Evolutionary conservation across 345 rosid genomes (phyloP).

Genomic region (Citrus medica): DNA sequence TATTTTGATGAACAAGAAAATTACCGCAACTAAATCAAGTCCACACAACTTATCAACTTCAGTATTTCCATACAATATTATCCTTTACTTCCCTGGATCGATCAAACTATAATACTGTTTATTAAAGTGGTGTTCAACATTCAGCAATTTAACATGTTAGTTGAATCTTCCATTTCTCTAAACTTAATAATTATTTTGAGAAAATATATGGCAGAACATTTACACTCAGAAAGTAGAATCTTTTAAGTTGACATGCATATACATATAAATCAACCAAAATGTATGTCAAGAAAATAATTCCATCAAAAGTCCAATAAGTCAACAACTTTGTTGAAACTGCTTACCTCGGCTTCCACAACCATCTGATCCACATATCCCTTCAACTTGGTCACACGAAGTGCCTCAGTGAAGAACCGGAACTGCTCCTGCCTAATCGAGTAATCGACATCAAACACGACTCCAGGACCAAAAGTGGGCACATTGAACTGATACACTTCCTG

Average conservation of each 20-base stretch:
- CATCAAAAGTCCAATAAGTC: not conserved
- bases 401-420: conserved; percentile 91
- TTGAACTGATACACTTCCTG: conserved; percentile 96
- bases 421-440: conserved; percentile 89
- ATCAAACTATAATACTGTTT: not conserved
- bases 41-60: not conserved
- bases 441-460: conserved; percentile 95
- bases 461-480: conserved; percentile 96
- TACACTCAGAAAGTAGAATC: not conserved
- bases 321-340: not conserved
- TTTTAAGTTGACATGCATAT: not conserved
- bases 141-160: not conserved
- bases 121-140: not conserved
- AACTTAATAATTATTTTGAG: not conserved
- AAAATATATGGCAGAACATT: not conserved
- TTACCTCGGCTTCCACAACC: conserved; percentile 89
- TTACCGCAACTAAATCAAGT: not conserved
- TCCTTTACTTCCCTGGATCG: not conserved
- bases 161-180: not conserved
- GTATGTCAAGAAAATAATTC: no score
- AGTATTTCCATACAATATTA: not conserved
- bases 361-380: conserved; percentile 96
- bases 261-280: not conserved
- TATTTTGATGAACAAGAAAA: not conserved
- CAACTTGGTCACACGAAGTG: conserved; percentile 75